phyloP scores from a whole-genome alignment of 768 basidiomycete genomes.

The Russula abietina region DNA sequence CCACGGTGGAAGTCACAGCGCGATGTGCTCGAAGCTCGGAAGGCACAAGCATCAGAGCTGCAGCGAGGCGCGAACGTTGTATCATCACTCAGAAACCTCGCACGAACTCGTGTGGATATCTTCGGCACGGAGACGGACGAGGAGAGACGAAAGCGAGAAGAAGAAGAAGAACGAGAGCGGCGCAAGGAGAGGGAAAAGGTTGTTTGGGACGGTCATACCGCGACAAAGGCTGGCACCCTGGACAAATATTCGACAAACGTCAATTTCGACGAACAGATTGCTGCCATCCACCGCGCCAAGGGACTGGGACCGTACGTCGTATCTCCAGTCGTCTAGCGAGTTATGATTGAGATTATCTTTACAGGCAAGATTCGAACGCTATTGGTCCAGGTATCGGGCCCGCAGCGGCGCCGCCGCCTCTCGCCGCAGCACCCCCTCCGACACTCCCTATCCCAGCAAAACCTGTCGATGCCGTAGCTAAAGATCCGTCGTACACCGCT shows the following conservation, averaged over 20 bases:
- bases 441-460: slow-evolving; percentile 67
- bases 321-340: slow-evolving; percentile 9
- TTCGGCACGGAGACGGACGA: slow-evolving; percentile 95
- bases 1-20: slow-evolving; percentile 98
- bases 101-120: slow-evolving; percentile 93
- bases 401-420: slow-evolving; percentile 57
- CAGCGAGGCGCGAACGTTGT: slow-evolving; percentile 91
- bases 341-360: slow-evolving; percentile 17
- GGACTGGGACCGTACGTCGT: slow-evolving; percentile 76
- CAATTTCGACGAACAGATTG: slow-evolving; percentile 97
- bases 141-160: slow-evolving; percentile 78
- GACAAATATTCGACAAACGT: slow-evolving; percentile 91
- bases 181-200: slow-evolving; percentile 89
- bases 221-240: slow-evolving; percentile 84
- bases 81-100: slow-evolving; percentile 87
- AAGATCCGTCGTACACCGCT: slow-evolving; percentile 60
- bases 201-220: slow-evolving; percentile 98
- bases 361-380: slow-evolving; percentile 66
- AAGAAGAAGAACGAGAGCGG: slow-evolving; percentile 75
- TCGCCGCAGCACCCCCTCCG: slow-evolving; percentile 54
- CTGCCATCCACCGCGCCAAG: slow-evolving; percentile 89
- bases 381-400: slow-evolving; percentile 88
- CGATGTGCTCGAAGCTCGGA: slow-evolving; percentile 80
- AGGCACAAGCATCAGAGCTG: slow-evolving; percentile 81
- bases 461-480: slow-evolving; percentile 38